Conservation (phyloP, 2,329 filamentous ascomycete genomes). For the Pseudopithomyces chartarum region DNA sequence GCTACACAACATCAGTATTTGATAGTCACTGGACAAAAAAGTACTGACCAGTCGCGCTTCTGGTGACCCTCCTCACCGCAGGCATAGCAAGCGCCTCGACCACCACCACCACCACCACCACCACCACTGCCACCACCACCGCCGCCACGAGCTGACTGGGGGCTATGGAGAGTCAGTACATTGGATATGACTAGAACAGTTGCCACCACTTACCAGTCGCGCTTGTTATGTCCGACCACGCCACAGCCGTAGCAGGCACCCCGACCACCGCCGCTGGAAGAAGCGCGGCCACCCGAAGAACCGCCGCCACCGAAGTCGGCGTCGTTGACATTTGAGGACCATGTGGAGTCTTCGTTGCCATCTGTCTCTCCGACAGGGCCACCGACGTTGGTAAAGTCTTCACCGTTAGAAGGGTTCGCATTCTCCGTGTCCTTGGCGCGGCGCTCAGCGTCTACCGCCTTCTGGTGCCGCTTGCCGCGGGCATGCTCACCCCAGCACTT, state of each 20-base stretch:
- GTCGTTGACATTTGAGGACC: slow-evolving; percentile 9
- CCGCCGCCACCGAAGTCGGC: slow-evolving; percentile 13
- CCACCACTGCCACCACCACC: slow-evolving; percentile 22
- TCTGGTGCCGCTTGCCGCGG: slow-evolving; percentile 39
- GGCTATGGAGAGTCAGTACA: background rate
- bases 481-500: slow-evolving; percentile 40
- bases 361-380: background rate
- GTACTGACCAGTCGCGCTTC: slow-evolving; percentile 30
- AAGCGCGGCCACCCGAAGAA: no score
- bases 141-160: slow-evolving; percentile 32
- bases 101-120: slow-evolving; percentile 17
- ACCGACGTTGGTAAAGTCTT: slow-evolving; percentile 7
- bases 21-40: background rate
- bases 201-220: slow-evolving; percentile 42
- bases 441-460: slow-evolving; percentile 11
- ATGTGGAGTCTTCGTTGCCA: background rate
- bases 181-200: background rate
- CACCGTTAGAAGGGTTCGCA: slow-evolving; percentile 10
- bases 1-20: background rate
- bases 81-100: slow-evolving; percentile 31
- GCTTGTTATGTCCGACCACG: slow-evolving; percentile 32
- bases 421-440: slow-evolving; percentile 30
- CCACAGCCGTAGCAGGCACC: slow-evolving; percentile 50
- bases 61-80: slow-evolving; percentile 32
- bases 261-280: slow-evolving; percentile 51